Conservation (phyloP, 163 green algal species). For the Prototheca cutis region DNA sequence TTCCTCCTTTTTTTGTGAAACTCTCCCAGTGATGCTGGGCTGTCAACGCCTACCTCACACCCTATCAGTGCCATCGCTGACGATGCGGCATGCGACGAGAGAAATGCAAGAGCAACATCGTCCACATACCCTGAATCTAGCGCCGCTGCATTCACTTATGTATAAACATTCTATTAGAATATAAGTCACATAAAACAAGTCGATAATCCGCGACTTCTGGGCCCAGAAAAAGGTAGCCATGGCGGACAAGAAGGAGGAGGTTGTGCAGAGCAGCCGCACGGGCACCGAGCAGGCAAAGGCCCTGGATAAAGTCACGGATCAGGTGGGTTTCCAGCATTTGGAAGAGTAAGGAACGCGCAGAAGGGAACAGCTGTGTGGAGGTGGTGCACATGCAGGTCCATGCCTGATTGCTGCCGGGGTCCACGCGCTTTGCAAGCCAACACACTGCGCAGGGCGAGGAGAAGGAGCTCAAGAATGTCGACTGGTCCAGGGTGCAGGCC, state of each 20-base stretch:
- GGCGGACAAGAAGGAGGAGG: slow-evolving; percentile 21
- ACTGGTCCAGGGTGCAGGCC: slow-evolving; percentile 23
- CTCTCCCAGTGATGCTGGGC: too few species aligned
- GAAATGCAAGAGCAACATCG: background rate
- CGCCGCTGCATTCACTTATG: background rate
- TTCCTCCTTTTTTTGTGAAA: too few species aligned
- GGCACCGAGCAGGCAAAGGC: slow-evolving; percentile 46
- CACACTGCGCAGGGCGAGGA: slow-evolving; percentile 21
- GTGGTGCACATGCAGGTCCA: too few species aligned
- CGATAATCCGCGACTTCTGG: background rate
- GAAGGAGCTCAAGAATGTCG: slow-evolving; percentile 10
- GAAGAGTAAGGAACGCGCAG: too few species aligned
- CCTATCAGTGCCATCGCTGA: background rate
- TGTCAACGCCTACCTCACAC: too few species aligned
- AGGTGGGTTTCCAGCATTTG: slow-evolving; percentile 11
- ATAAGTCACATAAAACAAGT: background rate
- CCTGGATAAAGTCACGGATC: slow-evolving; percentile 47
- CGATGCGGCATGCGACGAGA: background rate
- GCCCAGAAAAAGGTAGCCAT: background rate
- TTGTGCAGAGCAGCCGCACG: slow-evolving; percentile 30
- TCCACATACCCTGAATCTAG: too few species aligned
- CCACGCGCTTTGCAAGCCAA: too few species aligned
- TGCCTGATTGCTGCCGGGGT: too few species aligned
- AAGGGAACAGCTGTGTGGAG: too few species aligned
- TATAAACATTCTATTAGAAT: background rate